Conservation (phyloP, 2,329 filamentous ascomycete genomes). For the Sporothrix phasma region DNA sequence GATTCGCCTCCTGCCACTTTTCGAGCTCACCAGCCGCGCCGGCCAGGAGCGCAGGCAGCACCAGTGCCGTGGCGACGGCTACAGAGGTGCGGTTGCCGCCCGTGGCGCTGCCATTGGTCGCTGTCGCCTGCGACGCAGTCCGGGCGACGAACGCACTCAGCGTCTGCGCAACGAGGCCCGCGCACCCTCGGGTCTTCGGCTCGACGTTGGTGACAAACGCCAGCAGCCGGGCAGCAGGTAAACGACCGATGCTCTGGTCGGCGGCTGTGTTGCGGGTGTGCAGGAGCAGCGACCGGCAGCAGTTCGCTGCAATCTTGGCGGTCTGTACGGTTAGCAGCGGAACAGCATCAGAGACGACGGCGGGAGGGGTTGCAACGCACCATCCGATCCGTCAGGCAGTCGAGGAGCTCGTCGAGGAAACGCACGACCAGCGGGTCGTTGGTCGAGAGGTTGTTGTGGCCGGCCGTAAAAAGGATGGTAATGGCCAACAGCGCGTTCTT, state of each 20-base stretch:
- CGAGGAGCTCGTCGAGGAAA: slow-evolving; percentile 71
- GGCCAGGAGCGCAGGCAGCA: slow-evolving; percentile 67
- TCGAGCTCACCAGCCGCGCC: slow-evolving; percentile 46
- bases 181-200: slow-evolving; percentile 70
- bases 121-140: neutral
- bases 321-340: slow-evolving; percentile 45
- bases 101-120: neutral
- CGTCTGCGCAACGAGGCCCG: slow-evolving; percentile 62
- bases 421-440: slow-evolving; percentile 64
- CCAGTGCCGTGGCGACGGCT: slow-evolving; percentile 58
- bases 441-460: slow-evolving; percentile 62
- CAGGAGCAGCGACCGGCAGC: slow-evolving; percentile 73
- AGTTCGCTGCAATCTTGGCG: slow-evolving; percentile 82
- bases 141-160: slow-evolving; percentile 60
- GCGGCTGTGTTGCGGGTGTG: slow-evolving; percentile 51
- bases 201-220: slow-evolving; percentile 61
- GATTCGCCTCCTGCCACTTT: slow-evolving; percentile 33
- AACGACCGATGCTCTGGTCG: slow-evolving; percentile 62
- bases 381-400: slow-evolving; percentile 72
- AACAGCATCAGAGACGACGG: no score
- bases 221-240: slow-evolving; percentile 68
- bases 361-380: no score
- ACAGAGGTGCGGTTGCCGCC: slow-evolving; percentile 36
- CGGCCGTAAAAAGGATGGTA: slow-evolving; percentile 80
- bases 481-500: slow-evolving; percentile 86